These are phyloP conservation scores for Aspergillus sp. DNA, from an alignment of 2,329 filamentous ascomycete genomes.

Conservation along the genomic window DNA sequence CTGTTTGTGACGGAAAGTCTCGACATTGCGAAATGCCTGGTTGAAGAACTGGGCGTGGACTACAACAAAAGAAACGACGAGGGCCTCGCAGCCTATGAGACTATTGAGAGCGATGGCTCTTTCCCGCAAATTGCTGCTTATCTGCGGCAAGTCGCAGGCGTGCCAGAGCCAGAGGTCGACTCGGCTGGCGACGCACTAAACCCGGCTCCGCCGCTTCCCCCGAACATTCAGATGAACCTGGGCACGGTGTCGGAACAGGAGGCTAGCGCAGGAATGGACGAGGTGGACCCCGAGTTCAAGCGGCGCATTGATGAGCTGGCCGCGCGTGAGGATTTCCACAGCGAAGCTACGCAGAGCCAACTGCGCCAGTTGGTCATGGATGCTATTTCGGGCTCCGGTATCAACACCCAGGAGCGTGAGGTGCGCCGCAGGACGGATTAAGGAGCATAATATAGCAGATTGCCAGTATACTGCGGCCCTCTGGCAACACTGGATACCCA, in stretches of 20 bases:
- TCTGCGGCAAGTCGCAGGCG: conserved; percentile 51
- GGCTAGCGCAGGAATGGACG: conserved; percentile 59
- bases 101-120: conserved; percentile 76
- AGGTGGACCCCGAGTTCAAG: conserved; percentile 79
- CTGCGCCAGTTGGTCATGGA: conserved; percentile 78
- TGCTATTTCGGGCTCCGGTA: conserved; percentile 68
- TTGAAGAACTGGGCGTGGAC: conserved; percentile 80
- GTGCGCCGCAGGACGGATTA: conserved; percentile 65
- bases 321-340: conserved; percentile 78
- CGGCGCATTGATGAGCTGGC: conserved; percentile 87
- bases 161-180: conserved; percentile 25
- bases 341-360: conserved; percentile 75
- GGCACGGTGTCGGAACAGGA: conserved; percentile 67
- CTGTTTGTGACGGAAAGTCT: conserved; percentile 86
- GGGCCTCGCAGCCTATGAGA: conserved; percentile 77
- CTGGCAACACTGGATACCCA: neutral
- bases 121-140: conserved; percentile 76
- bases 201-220: conserved; percentile 66
- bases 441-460: conserved; percentile 17
- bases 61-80: conserved; percentile 67
- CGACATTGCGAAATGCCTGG: conserved; percentile 73
- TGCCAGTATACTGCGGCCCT: neutral
- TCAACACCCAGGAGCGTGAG: conserved; percentile 63
- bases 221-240: conserved; percentile 75
- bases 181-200: conserved; percentile 39